phyloP scores from a whole-genome alignment of 306 rosid species.

The Cicer chorassanicum region DNA sequence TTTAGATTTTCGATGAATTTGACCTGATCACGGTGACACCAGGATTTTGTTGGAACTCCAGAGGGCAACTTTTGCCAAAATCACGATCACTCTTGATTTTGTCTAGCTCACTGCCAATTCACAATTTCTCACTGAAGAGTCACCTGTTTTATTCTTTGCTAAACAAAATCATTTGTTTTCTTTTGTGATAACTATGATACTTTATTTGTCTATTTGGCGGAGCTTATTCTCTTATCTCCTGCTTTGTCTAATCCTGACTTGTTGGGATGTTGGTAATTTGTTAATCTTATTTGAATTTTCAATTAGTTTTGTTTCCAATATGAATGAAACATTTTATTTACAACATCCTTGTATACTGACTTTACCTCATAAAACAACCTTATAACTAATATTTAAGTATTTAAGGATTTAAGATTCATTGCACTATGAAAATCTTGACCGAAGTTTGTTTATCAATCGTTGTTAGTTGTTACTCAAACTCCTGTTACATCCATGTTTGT shows the following conservation, averaged over 20 bases:
- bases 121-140: neutral
- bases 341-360: neutral
- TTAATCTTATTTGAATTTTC: slow-evolving; percentile 15
- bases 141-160: neutral
- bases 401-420: neutral
- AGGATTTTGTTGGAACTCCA: too few species aligned
- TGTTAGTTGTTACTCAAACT: slow-evolving; percentile 17
- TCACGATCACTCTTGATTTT: too few species aligned
- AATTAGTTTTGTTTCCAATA: neutral
- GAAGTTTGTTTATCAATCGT: slow-evolving; percentile 23
- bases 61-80: too few species aligned
- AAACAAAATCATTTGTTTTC: neutral
- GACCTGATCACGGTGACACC: too few species aligned
- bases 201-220: neutral
- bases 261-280: slow-evolving; percentile 12
- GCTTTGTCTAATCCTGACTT: slow-evolving; percentile 7
- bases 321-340: neutral
- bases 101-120: too few species aligned
- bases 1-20: neutral
- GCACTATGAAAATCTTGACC: too few species aligned
- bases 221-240: neutral
- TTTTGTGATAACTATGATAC: neutral
- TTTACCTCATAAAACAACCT: neutral
- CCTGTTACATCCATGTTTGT: slow-evolving; percentile 10
- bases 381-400: neutral